Conservation (phyloP, 2,329 filamentous ascomycete species). For the Penicillium thymicola region DNA sequence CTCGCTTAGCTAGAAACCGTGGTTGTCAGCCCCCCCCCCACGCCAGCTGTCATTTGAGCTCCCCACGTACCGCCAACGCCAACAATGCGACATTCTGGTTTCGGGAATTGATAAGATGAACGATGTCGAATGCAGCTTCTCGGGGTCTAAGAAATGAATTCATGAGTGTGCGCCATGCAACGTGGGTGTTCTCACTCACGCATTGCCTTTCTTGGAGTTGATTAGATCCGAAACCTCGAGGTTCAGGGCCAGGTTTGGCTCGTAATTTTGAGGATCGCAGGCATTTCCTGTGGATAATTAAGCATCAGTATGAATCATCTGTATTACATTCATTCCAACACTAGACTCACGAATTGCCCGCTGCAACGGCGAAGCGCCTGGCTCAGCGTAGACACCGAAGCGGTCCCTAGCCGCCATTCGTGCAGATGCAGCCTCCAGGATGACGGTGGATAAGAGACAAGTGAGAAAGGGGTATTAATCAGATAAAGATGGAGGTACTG, state of each 20-base stretch:
- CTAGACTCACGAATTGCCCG: conserved; percentile 72
- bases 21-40: conserved; percentile 12
- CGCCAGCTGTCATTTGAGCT: conserved; percentile 12
- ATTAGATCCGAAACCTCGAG: conserved; percentile 95
- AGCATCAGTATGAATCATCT: conserved; percentile 12
- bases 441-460: conserved; percentile 27
- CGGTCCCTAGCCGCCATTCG: conserved; percentile 93
- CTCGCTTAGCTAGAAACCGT: conserved; percentile 67
- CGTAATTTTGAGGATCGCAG: conserved; percentile 95
- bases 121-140: conserved; percentile 89
- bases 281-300: conserved; percentile 65
- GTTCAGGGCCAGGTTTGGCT: conserved; percentile 93
- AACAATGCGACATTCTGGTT: conserved; percentile 93
- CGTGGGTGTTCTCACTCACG: conserved; percentile 47
- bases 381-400: conserved; percentile 77
- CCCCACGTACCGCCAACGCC: conserved; percentile 63
- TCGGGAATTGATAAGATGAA: conserved; percentile 92
- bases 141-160: conserved; percentile 58
- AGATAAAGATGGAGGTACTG: conserved; percentile 1
- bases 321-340: neutral
- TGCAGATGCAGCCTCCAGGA: conserved; percentile 91
- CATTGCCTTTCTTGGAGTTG: conserved; percentile 94
- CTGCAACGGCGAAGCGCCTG: conserved; percentile 80
- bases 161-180: conserved; percentile 24
- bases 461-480: conserved; percentile 4